phyloP scores from a whole-genome alignment of 140 eudicot species.

The Senecio squalidus region DNA sequence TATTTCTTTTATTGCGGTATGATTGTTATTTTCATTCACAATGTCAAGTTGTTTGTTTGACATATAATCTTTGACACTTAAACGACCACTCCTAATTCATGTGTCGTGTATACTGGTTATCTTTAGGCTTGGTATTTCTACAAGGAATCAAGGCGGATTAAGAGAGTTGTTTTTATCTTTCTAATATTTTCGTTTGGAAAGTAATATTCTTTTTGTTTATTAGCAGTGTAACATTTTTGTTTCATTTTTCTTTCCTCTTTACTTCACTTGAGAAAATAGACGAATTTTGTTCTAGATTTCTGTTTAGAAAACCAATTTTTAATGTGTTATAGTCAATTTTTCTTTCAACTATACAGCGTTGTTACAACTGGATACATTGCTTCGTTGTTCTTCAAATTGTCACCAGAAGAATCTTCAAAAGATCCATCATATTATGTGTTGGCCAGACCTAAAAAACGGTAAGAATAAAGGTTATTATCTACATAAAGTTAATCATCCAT shows the following conservation, averaged over 20 bases:
- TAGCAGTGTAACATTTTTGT: background rate
- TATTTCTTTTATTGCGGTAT: background rate
- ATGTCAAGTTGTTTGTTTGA: background rate
- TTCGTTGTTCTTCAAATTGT: slow-evolving; percentile 48
- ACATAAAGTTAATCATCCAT: background rate
- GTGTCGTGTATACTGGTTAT: background rate
- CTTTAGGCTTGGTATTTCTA: slow-evolving; percentile 68
- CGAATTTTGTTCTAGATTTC: no score
- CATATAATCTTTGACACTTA: background rate
- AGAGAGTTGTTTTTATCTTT: slow-evolving; percentile 40
- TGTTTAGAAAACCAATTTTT: no score
- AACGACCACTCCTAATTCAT: background rate
- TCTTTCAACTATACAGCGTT: slow-evolving; percentile 46
- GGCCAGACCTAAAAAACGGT: slow-evolving; percentile 36
- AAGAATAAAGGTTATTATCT: slow-evolving; percentile 12
- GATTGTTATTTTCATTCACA: background rate
- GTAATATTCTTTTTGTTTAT: slow-evolving; percentile 25
- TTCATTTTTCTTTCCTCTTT: background rate
- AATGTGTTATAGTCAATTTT: background rate
- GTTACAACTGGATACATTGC: slow-evolving; percentile 51
- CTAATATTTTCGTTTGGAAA: slow-evolving; percentile 63
- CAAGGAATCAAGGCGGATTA: slow-evolving; percentile 62
- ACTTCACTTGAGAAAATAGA: no score
- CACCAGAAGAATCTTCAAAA: slow-evolving; percentile 61
- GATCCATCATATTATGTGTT: slow-evolving; percentile 60